A percentile compares a stretch with the other conserved stretches of the same genome.
phyloP scores from a whole-genome alignment of 768 basidiomycete species.

The Leccinum rimulosum region DNA sequence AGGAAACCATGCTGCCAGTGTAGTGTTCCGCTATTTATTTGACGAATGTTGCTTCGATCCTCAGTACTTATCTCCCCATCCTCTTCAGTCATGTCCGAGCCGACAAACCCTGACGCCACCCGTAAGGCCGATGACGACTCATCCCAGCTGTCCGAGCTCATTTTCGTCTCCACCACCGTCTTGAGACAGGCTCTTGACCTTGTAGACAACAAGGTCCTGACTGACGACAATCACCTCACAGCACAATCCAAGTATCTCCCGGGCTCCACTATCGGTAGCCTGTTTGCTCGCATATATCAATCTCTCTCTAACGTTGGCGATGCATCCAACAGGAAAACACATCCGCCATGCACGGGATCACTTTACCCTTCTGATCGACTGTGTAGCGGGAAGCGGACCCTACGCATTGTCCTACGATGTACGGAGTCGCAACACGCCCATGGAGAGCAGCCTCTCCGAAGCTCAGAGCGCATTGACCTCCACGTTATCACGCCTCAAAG shows the following conservation, averaged over 20 bases:
- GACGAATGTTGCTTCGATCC: background rate
- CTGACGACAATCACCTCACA: conserved; percentile 66
- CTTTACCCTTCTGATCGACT: conserved; percentile 65
- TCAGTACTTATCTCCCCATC: conserved; percentile 7
- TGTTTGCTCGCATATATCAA: background rate
- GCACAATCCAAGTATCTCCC: conserved; percentile 70
- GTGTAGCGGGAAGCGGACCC: conserved; percentile 43
- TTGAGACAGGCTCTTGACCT: conserved; percentile 73
- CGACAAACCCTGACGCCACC: conserved; percentile 10
- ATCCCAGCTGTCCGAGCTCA: conserved; percentile 49
- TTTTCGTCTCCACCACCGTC: conserved; percentile 65
- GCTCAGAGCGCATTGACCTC: conserved; percentile 57
- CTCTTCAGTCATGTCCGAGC: conserved; percentile 23
- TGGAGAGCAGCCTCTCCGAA: conserved; percentile 66
- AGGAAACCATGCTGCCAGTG: conserved; percentile 18
- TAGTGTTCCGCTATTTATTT: conserved; percentile 19
- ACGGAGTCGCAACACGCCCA: conserved; percentile 75
- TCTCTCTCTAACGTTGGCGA: conserved; percentile 1
- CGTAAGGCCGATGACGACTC: conserved; percentile 13
- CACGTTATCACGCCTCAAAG: conserved; percentile 54
- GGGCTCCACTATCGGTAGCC: conserved; percentile 82
- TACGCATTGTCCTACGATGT: conserved; percentile 72
- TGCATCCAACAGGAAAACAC: conserved; percentile 65
- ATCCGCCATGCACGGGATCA: conserved; percentile 84
- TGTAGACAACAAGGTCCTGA: conserved; percentile 61